Conservation (phyloP, 768 basidiomycete species). For the Collybia sordida region DNA sequence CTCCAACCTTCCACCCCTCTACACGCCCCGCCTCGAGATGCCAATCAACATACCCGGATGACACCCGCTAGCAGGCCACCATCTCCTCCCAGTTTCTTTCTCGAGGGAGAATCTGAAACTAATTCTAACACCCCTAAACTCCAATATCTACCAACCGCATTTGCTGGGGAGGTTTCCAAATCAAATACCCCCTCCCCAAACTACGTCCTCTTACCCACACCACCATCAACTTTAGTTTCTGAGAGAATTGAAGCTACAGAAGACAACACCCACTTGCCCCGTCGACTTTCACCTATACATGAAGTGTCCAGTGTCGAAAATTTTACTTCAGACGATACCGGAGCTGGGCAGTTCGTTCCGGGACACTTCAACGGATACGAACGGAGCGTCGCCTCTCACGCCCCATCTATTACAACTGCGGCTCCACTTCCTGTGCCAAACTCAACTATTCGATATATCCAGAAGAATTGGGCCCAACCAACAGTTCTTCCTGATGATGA, state of each 20-base stretch:
- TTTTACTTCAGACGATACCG: neutral
- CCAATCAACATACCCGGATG: neutral
- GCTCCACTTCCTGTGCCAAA: conserved; percentile 19
- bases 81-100: conserved; percentile 40
- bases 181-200: conserved; percentile 24
- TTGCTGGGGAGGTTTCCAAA: conserved; percentile 25
- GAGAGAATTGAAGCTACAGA: conserved; percentile 21
- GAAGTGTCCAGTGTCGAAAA: conserved; percentile 12
- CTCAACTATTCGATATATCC: conserved; percentile 12
- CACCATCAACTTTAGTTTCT: conserved; percentile 32
- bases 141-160: conserved; percentile 20
- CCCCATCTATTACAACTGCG: conserved; percentile 13
- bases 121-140: conserved; percentile 28
- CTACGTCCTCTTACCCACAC: conserved; percentile 32
- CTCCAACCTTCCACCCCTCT: conserved; percentile 10
- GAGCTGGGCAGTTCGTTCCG: conserved; percentile 4
- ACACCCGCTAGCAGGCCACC: conserved; percentile 24
- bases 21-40: conserved; percentile 19
- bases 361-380: neutral
- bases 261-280: conserved; percentile 10
- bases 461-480: conserved; percentile 2
- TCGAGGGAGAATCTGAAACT: conserved; percentile 28
- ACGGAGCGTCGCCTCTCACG: conserved; percentile 3
- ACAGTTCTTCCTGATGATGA: neutral
- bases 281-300: conserved; percentile 19